phyloP scores from a whole-genome alignment of 2,329 filamentous ascomycete species.

The Cladobotryum mycophilum region DNA sequence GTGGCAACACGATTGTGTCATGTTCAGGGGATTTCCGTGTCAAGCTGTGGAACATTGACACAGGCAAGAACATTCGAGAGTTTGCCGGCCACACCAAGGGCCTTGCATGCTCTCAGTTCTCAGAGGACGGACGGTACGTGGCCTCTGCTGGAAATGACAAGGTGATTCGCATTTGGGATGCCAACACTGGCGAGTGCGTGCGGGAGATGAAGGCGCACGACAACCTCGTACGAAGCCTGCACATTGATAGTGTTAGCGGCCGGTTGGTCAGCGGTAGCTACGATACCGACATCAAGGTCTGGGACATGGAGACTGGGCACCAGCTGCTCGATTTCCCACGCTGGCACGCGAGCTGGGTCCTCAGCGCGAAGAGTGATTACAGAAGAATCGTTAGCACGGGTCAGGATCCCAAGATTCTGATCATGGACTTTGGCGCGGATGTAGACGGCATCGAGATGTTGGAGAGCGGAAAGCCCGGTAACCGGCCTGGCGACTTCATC shows the following conservation, averaged over 20 bases:
- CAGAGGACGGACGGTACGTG: slow-evolving; percentile 87
- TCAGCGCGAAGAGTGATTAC: slow-evolving; percentile 94
- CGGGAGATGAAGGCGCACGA: slow-evolving; percentile 77
- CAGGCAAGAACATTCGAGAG: slow-evolving; percentile 81
- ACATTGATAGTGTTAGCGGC: slow-evolving; percentile 81
- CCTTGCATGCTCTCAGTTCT: slow-evolving; percentile 92
- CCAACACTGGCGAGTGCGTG: slow-evolving; percentile 78
- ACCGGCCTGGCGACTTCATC: slow-evolving; percentile 20
- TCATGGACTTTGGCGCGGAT: slow-evolving; percentile 80
- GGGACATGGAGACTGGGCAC: slow-evolving; percentile 74
- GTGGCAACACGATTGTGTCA: slow-evolving; percentile 85
- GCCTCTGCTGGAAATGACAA: slow-evolving; percentile 94
- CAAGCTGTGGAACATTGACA: slow-evolving; percentile 92
- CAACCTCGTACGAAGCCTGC: slow-evolving; percentile 79
- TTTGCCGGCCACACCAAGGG: slow-evolving; percentile 88
- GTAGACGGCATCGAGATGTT: slow-evolving; percentile 53
- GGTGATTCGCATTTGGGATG: slow-evolving; percentile 93
- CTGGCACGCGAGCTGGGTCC: slow-evolving; percentile 95
- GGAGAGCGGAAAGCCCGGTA: slow-evolving; percentile 34
- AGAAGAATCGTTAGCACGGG: slow-evolving; percentile 89
- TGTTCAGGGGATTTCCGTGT: slow-evolving; percentile 91
- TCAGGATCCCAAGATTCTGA: slow-evolving; percentile 84
- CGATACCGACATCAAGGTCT: slow-evolving; percentile 92
- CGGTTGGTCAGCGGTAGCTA: slow-evolving; percentile 89
- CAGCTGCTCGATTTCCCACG: slow-evolving; percentile 80